These are phyloP conservation scores for Coniochaeta prunicola DNA, from an alignment of 2,329 filamentous ascomycete species.

Conservation along the genomic window DNA sequence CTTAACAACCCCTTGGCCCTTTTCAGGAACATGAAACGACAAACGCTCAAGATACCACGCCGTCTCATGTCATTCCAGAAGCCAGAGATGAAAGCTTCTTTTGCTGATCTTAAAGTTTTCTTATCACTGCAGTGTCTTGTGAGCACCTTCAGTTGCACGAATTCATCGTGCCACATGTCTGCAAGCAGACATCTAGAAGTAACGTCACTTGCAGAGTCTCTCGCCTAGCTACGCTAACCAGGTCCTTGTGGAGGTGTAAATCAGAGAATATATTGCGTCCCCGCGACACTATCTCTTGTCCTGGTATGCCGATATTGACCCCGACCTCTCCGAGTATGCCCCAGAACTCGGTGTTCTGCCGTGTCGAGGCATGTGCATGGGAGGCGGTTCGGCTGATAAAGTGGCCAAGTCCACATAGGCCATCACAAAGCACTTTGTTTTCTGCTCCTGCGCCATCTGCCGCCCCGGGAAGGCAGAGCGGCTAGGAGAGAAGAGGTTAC, in stretches of 20 bases:
- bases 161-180: not conserved
- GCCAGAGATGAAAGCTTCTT: not conserved
- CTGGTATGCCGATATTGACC: not conserved
- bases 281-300: not conserved
- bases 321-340: not conserved
- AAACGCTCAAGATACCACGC: conserved; percentile 1
- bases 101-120: conserved; percentile 4
- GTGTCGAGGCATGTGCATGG: not conserved
- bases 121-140: not conserved
- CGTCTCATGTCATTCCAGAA: conserved; percentile 15
- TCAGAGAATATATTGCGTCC: not conserved
- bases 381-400: conserved; percentile 1
- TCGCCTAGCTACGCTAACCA: not conserved
- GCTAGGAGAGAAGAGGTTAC: not conserved
- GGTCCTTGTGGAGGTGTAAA: not conserved
- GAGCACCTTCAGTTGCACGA: not conserved
- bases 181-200: not conserved
- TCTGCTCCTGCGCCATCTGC: not conserved
- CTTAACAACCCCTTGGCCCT: conserved; percentile 5
- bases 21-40: conserved; percentile 20
- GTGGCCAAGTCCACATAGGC: not conserved
- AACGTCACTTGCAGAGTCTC: not conserved
- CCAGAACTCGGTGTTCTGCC: not conserved
- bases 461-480: not conserved
- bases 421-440: not conserved